Percentiles rank a stretch among this genome's conserved stretches.
Evolutionary conservation across 2,329 filamentous ascomycete species (phyloP).

Genomic region (Colletotrichum truncatum): DNA sequence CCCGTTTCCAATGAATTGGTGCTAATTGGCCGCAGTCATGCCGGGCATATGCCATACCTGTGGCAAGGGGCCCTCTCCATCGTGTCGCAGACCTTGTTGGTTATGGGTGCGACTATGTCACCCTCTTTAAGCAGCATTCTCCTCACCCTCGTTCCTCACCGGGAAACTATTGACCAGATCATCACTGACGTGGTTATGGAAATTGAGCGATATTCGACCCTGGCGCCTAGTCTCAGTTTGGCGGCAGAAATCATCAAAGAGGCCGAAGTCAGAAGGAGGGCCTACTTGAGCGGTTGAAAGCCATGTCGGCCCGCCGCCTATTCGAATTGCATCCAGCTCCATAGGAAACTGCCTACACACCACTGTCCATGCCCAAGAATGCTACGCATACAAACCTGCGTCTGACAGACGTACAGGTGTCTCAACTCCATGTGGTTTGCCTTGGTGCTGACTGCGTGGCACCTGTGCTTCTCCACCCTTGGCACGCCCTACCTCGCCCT

Average conservation of each 20-base stretch:
- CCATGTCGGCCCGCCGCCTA: not conserved
- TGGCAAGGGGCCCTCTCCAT: slow-evolving; percentile 88
- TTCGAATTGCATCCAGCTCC: not conserved
- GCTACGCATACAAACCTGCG: not conserved
- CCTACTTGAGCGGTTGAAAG: slow-evolving; percentile 63
- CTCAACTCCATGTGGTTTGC: not conserved
- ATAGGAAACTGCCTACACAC: not conserved
- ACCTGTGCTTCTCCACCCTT: not conserved
- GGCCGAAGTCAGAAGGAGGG: slow-evolving; percentile 76
- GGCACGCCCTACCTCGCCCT: not conserved
- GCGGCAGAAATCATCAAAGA: slow-evolving; percentile 85
- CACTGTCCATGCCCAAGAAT: not conserved
- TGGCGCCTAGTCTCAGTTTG: slow-evolving; percentile 79
- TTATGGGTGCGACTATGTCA: slow-evolving; percentile 88
- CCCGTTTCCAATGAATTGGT: not conserved
- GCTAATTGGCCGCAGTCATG: slow-evolving; percentile 65
- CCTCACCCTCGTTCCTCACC: slow-evolving; percentile 61
- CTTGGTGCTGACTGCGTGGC: not conserved
- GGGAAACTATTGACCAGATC: slow-evolving; percentile 75
- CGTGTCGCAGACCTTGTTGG: slow-evolving; percentile 81
- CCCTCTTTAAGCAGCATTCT: slow-evolving; percentile 75
- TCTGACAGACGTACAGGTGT: slow-evolving; percentile 2
- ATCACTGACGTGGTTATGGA: slow-evolving; percentile 82
- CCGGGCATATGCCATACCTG: slow-evolving; percentile 85
- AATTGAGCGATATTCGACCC: slow-evolving; percentile 76